Evolutionary conservation across 257 asterid species (phyloP), one percentile per base, ranked within the genome.

Genomic region (Scutellaria baicalensis): DNA sequence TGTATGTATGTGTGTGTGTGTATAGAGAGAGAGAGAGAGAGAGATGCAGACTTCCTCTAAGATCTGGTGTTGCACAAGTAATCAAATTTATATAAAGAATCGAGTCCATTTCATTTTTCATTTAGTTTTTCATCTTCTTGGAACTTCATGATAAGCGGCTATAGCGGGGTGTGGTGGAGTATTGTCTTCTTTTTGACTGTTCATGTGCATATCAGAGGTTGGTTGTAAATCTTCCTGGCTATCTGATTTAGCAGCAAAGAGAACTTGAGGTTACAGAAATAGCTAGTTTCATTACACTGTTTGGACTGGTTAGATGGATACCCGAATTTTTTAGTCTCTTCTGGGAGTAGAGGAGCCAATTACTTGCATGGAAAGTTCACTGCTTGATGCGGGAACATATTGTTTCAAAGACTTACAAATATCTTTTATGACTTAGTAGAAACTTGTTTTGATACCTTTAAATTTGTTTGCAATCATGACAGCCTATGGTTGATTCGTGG

Each of bases 401-500:
- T 49, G 10, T 58, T 80, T 42, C 9, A 12, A 21, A 11, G 43
- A 18, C 18, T 18, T 21, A 55, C 5, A 60, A 31, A 50, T 51
- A 12, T 56, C 14, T 54, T n/a, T n/a, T 43, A 9, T 20, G 6
- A 36, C 16, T 65, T 50, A 47, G 17, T 69, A 14, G 33, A 68
- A 44, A 11, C 47, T 60, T 63, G 54, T 59, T 17, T 47, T 58
- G 43, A 40, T 17, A n/a, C 38, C 59, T 64, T 63, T 39, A 11
- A 9, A 27, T 61, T 21, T 23, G 69, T 58, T 31, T 17, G 65
- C 64, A 55, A 63, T 50, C 71, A 64, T 86, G 77, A 73, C 84
- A 93, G 97, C 76, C 85, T 51, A 87, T 91, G 97, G 62, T 89
- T 62, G 85, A 87, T 71, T 88, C 99, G 8, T 94, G 99, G 99